Percentiles rank a stretch among this genome's conserved stretches.
Conservation (phyloP, 257 asterid genomes). For the Knoxia roxburghii region DNA sequence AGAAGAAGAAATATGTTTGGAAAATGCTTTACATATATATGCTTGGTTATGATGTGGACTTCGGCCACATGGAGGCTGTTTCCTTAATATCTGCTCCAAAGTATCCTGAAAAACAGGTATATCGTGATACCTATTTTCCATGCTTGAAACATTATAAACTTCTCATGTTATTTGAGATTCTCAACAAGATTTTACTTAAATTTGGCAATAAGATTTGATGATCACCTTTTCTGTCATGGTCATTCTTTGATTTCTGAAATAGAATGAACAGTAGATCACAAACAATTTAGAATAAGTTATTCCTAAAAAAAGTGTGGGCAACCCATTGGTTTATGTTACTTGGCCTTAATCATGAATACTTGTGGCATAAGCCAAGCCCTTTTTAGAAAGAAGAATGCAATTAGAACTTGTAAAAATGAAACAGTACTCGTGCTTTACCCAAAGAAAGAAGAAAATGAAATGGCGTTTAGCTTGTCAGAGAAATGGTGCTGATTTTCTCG, state of each 20-base stretch:
- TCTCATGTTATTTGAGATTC: background rate
- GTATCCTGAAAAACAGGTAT: slow-evolving; percentile 99
- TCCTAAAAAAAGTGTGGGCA: too few species aligned
- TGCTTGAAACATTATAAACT: background rate
- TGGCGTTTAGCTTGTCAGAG: background rate
- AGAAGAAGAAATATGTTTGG: slow-evolving; percentile 99
- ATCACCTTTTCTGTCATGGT: background rate
- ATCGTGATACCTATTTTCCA: background rate
- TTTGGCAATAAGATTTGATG: background rate
- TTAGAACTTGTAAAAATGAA: background rate
- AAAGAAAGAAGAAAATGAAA: background rate
- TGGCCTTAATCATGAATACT: background rate
- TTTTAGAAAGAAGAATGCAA: background rate
- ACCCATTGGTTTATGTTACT: too few species aligned
- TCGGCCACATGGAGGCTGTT: slow-evolving; percentile 99
- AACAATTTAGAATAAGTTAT: background rate
- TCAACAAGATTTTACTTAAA: background rate
- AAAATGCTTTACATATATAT: slow-evolving; percentile 96
- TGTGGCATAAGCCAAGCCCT: background rate
- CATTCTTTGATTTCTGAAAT: background rate
- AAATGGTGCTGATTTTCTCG: background rate
- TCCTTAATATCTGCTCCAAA: slow-evolving; percentile 97
- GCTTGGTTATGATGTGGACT: slow-evolving; percentile 99
- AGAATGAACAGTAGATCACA: too few species aligned
- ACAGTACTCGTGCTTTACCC: background rate